Base-by-base conservation (phyloP, 768 basidiomycete genomes). In the Mycena pura region DNA sequence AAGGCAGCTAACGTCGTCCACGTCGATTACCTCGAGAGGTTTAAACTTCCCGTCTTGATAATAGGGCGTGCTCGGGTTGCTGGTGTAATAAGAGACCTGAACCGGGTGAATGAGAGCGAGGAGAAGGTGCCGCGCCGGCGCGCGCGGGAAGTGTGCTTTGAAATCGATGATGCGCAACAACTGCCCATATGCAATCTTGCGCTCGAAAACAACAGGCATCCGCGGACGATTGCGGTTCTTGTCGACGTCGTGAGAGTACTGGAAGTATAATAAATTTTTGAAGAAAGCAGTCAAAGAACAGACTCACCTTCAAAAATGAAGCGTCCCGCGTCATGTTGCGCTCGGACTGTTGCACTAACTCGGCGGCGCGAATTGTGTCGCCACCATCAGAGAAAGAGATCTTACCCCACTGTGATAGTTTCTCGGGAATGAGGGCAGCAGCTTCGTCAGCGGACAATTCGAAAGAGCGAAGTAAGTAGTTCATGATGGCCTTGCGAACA, bases 321-420 rank as follows among this genome's bases (percentile, higher is more conserved):
- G 52, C 52, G 29, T 56, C 54, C 19, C 54, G 54, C 5, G 44
- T 56, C 54, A 46, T 44, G 24, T 56, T 44, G 5, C 25, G 3
- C 54, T 56, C 43, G 29, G 52, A 41, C n/a, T n/a, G n/a, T n/a
- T 44, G 13, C 39, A n/a, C 3, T 4, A 31, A 54, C 15, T 13
- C 44, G 39, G 3, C n/a, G 52, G 24, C 6, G 43, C 31, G 46
- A 13, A 48, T 48, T 27, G 21, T 48, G 25, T 48, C 25, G 25
- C 46, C 46, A 19, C 40, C 52, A 31, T 27, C 29, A 3, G 19
- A 13, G 28, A 54, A 54, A 17, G 27, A 43, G 7, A 54, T 54
- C 40, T 54, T 54, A 11, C 27, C 52, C 52, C 52, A 54, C 19
- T 54, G 52, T 11, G 28, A 40, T 19, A 54, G 24, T 21, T 54